phyloP scores from a whole-genome alignment of 805 yeast species.

The Jamesozyma hellenica region DNA sequence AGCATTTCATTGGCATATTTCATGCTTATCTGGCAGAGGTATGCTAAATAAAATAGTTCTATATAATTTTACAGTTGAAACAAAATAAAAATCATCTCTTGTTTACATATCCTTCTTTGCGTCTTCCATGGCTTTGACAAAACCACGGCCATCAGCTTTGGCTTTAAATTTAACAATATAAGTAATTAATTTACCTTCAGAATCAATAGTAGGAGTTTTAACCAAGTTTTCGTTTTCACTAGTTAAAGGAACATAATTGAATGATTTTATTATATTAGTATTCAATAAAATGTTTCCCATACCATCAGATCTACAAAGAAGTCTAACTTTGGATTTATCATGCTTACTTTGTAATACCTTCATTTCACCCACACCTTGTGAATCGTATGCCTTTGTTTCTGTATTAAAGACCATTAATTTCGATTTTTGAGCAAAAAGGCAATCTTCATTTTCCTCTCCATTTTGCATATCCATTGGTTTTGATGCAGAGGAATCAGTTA shows the following conservation, averaged over 20 bases:
- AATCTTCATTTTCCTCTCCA: constrained; percentile 79
- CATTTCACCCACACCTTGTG: constrained; percentile 74
- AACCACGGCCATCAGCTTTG: constrained; percentile 28
- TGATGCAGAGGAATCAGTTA: constrained; percentile 33
- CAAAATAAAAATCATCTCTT: neutral
- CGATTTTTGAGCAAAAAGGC: constrained; percentile 53
- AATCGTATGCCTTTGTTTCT: constrained; percentile 42
- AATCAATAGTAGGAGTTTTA: constrained; percentile 52
- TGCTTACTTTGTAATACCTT: constrained; percentile 55
- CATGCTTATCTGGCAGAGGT: neutral
- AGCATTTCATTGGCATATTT: no score
- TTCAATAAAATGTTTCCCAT: constrained; percentile 71
- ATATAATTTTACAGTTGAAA: no score
- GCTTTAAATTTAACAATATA: constrained; percentile 65
- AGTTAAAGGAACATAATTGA: constrained; percentile 46
- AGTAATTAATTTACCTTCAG: constrained; percentile 50
- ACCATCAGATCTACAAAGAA: constrained; percentile 82
- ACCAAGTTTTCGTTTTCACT: constrained; percentile 56
- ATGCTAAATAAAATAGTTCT: neutral
- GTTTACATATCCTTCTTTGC: constrained; percentile 25
- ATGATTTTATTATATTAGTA: constrained; percentile 44
- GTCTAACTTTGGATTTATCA: constrained; percentile 50
- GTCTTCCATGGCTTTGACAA: constrained; percentile 25
- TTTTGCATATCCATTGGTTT: constrained; percentile 39
- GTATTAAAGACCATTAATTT: constrained; percentile 56